Evolutionary conservation across 2,329 filamentous ascomycete genomes (phyloP).

Genomic region (Lachnellula hyalina): DNA sequence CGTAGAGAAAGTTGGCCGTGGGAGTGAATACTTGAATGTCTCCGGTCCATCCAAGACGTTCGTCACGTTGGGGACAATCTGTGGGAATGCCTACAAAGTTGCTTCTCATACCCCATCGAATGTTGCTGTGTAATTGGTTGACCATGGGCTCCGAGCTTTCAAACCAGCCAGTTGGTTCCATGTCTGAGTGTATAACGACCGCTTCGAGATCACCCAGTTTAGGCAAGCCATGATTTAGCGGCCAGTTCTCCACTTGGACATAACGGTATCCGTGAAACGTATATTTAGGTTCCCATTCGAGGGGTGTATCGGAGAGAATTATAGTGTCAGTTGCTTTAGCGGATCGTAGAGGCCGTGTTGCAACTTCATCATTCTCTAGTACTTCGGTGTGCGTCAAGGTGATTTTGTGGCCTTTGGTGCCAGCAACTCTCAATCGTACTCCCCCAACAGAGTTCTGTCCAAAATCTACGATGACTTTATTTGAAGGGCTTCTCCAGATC

Average conservation of each 20-base stretch:
- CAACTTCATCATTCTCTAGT: constrained; percentile 39
- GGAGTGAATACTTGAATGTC: constrained; percentile 41
- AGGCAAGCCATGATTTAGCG: neutral
- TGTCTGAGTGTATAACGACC: constrained; percentile 23
- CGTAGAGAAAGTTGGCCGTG: constrained; percentile 40
- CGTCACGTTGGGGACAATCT: constrained; percentile 45
- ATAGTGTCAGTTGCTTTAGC: constrained; percentile 36
- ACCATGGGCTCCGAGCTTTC: constrained; percentile 30
- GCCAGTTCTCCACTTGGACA: constrained; percentile 21
- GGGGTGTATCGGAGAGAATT: constrained; percentile 31
- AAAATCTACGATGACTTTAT: constrained; percentile 48
- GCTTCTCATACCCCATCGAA: constrained; percentile 41
- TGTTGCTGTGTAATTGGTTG: constrained; percentile 43
- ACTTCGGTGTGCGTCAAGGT: constrained; percentile 40
- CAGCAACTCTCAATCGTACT: constrained; percentile 36
- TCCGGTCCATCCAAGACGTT: constrained; percentile 45
- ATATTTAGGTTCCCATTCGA: constrained; percentile 35
- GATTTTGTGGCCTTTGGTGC: constrained; percentile 37
- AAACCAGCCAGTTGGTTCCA: constrained; percentile 24
- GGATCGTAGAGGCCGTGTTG: constrained; percentile 35
- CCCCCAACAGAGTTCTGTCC: constrained; percentile 54
- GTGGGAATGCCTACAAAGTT: constrained; percentile 43
- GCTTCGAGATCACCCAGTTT: constrained; percentile 17
- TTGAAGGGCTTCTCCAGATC: constrained; percentile 34
- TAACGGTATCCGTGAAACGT: constrained; percentile 47